Conservation (phyloP, 352 stramenopile species). For the Saprolegnia diclina region DNA sequence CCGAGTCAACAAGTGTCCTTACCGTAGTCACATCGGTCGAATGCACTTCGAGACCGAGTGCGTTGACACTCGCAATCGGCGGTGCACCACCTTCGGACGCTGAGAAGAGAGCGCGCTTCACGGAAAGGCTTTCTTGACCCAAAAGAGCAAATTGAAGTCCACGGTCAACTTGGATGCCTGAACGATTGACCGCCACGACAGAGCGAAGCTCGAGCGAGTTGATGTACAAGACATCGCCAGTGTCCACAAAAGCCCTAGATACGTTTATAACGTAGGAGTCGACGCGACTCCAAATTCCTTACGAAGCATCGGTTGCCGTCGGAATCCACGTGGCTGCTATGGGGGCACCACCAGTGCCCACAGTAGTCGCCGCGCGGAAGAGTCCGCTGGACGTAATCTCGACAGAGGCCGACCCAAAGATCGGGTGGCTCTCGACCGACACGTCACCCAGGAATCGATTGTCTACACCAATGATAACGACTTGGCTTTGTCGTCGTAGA, state of each 20-base stretch:
- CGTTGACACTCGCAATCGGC: constrained; percentile 39
- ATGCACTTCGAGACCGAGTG: constrained; percentile 41
- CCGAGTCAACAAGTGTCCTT: neutral
- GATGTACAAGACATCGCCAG: constrained; percentile 52
- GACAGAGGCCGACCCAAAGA: constrained; percentile 49
- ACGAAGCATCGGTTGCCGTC: constrained; percentile 43
- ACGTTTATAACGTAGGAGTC: neutral
- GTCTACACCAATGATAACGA: constrained; percentile 30
- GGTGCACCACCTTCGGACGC: constrained; percentile 44
- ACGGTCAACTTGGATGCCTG: constrained; percentile 42
- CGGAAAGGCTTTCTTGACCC: constrained; percentile 41
- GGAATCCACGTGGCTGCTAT: constrained; percentile 39
- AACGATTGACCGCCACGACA: constrained; percentile 39
- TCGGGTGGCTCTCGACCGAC: constrained; percentile 46
- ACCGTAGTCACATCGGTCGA: constrained; percentile 42
- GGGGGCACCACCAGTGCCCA: constrained; percentile 34
- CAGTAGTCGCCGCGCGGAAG: constrained; percentile 39
- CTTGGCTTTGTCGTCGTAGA: neutral
- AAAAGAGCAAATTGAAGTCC: constrained; percentile 42
- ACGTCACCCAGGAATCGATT: constrained; percentile 57
- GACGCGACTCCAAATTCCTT: neutral
- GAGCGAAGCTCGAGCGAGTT: constrained; percentile 45
- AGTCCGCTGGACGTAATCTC: constrained; percentile 45
- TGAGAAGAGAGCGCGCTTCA: constrained; percentile 41
- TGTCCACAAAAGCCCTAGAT: constrained; percentile 30